Conservation (phyloP, 176 grass and related monocot species). For the Bolboschoenus planiculmis region DNA sequence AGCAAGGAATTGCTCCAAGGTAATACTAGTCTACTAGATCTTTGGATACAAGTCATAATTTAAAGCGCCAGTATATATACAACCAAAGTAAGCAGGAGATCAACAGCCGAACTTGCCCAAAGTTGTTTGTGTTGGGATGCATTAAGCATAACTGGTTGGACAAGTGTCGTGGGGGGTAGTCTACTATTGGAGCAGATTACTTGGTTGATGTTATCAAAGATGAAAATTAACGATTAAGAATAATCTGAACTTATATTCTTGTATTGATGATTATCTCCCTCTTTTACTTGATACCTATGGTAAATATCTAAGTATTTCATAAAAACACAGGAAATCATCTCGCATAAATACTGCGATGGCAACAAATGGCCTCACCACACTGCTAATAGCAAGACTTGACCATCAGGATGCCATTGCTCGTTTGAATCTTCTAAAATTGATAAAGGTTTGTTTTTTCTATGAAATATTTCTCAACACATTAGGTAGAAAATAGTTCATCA, state of each 20-base stretch:
- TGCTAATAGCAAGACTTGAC: slow-evolving; percentile 84
- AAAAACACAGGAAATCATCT: slow-evolving; percentile 76
- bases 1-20: neutral
- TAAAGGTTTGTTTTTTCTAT: slow-evolving; percentile 53
- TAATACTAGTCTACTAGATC: neutral
- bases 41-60: too few species aligned
- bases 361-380: slow-evolving; percentile 83
- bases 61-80: neutral
- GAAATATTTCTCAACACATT: neutral
- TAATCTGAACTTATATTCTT: neutral
- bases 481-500: neutral
- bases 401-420: slow-evolving; percentile 96
- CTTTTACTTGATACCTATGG: too few species aligned
- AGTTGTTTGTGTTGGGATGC: neutral
- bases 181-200: too few species aligned
- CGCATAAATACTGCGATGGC: slow-evolving; percentile 94
- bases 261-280: too few species aligned
- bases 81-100: neutral
- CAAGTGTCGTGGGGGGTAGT: neutral
- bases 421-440: slow-evolving; percentile 92
- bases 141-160: neutral
- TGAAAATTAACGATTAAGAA: neutral
- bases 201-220: neutral
- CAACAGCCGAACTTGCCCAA: neutral
- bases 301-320: too few species aligned